Percentiles rank a stretch among this genome's conserved stretches.
These are phyloP conservation scores for Lathyrus sativus DNA, from an alignment of 306 rosid genomes.

Conservation along the genomic window DNA sequence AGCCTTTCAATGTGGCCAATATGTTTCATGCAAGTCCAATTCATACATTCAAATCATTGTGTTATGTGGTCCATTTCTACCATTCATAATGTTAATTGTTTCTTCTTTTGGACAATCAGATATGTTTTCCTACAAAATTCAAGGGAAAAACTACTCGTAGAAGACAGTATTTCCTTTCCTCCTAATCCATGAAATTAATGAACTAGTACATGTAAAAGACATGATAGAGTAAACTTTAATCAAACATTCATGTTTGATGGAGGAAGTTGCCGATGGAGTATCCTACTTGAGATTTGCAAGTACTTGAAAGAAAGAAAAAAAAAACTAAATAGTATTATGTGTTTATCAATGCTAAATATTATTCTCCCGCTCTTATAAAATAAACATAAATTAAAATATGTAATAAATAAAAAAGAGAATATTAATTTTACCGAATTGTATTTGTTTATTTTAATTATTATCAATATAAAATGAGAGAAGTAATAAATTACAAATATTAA, in stretches of 20 bases:
- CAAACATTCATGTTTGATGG: neutral
- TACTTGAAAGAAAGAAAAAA: no score
- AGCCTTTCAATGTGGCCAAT: constrained; percentile 6
- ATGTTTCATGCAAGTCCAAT: neutral
- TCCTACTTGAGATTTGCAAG: no score
- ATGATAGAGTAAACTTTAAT: neutral
- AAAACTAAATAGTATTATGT: no score
- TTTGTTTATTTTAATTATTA: no score
- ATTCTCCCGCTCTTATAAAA: no score
- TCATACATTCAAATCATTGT: constrained; percentile 7
- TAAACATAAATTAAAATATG: no score
- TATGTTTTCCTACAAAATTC: neutral
- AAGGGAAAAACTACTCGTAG: neutral
- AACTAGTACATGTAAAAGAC: neutral
- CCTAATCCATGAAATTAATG: neutral
- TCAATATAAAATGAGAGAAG: no score
- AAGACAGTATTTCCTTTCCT: neutral
- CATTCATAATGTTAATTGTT: neutral
- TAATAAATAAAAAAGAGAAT: no score
- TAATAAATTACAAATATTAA: no score
- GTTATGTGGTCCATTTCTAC: constrained; percentile 27
- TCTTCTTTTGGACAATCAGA: neutral
- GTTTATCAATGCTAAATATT: no score
- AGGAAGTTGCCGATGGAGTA: no score
- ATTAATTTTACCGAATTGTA: no score